Conservation (phyloP, 768 basidiomycete genomes). For the Paxillus rubicundulus region DNA sequence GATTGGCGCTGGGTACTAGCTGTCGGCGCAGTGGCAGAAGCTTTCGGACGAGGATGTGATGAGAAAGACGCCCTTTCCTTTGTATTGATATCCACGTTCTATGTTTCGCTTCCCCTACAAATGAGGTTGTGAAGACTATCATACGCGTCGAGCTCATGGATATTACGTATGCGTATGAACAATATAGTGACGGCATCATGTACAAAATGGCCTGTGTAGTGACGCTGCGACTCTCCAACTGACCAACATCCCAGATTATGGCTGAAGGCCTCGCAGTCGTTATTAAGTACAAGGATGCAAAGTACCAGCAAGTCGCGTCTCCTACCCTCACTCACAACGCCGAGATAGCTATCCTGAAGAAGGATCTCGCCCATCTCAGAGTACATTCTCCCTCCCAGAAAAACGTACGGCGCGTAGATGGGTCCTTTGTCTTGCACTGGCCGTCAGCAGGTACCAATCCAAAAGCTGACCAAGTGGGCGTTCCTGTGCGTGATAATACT, state of each 20-base stretch:
- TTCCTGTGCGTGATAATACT: constrained; percentile 3
- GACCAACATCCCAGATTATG: constrained; percentile 5
- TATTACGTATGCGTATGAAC: too few species aligned
- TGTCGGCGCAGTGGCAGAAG: neutral
- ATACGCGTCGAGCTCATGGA: neutral
- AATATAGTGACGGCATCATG: too few species aligned
- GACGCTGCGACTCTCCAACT: too few species aligned
- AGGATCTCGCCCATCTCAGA: constrained; percentile 29
- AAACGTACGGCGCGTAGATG: constrained; percentile 21
- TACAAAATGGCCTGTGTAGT: too few species aligned
- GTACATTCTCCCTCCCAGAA: constrained; percentile 28
- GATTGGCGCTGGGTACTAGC: constrained; percentile 53
- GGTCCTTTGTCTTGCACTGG: constrained; percentile 28
- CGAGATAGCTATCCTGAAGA: constrained; percentile 23
- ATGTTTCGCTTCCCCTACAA: neutral
- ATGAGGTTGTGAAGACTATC: neutral
- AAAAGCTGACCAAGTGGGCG: constrained; percentile 2
- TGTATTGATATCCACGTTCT: constrained; percentile 10
- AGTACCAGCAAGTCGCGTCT: constrained; percentile 12
- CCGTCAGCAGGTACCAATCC: constrained; percentile 7
- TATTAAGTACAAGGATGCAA: constrained; percentile 22
- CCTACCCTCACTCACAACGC: constrained; percentile 7
- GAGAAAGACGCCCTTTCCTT: neutral
- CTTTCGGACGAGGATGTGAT: neutral
- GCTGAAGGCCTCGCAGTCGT: constrained; percentile 24